Evolutionary conservation across 1,139 yeast genomes (phyloP), one percentile per base, ranked within the genome.

Genomic region (Scheffersomyces stambukii): DNA sequence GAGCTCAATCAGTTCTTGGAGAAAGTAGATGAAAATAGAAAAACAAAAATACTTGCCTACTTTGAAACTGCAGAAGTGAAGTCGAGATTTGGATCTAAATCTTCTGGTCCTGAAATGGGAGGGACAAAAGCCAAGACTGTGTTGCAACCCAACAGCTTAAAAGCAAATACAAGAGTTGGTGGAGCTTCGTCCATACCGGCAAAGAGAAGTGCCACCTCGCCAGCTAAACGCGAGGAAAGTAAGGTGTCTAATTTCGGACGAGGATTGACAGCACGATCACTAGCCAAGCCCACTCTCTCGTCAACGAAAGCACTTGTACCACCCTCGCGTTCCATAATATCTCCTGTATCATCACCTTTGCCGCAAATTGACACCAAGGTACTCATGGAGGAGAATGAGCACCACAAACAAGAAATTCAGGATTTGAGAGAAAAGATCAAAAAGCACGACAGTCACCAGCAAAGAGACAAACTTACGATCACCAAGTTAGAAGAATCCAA

Each of bases 21-120:
- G 16, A 71, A 73, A 19, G 64, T 89, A 24, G 97, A 89, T 46
- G 89, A 81, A 28, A 72, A 80, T 42, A 72, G 84, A 45, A 78
- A 75, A 50, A 57, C 66, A 11, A 86, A 85, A 46, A 82, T 91
- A 17, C 60, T 60, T 29, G 81, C 78, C 25, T 75, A 70, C 36
- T 75, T 50, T 42, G 79, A 75, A 31, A 53, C 59, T 3, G 86
- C 78, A 0, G 65, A 66, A 19, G 86, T 84, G 1, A 68, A 64
- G 28, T 66, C 72, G 17, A 43, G 40, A 27, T 33, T 16, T 6
- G 18, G 39, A 8, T 35, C 49, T 3, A 37, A 36, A 6, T 28
- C 39, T 11, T 23, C 38, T 3, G 28, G 37, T 2, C 24, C 32
- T 6, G 13, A 29, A 4, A 13, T 33, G n/a, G 30, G 41, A 11